Evolutionary conservation across 2,329 filamentous ascomycete genomes (phyloP).

Genomic region (Trichophyton rubrum): DNA sequence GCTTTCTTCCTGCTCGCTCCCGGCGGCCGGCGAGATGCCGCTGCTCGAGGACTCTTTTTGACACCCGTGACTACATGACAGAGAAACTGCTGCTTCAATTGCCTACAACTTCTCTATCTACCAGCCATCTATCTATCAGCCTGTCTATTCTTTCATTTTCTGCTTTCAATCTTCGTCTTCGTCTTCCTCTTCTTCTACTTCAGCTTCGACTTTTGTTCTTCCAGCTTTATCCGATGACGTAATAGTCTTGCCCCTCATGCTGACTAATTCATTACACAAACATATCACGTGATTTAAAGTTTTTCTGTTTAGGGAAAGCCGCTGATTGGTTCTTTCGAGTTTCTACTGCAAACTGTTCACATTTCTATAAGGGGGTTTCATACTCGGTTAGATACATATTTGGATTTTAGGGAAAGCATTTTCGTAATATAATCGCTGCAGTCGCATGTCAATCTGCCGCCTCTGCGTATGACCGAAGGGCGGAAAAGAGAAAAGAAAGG

Average conservation of each 20-base stretch:
- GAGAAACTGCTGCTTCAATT: neutral
- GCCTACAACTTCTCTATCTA: neutral
- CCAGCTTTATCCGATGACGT: slow-evolving; percentile 5
- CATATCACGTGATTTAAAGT: neutral
- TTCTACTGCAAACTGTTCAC: neutral
- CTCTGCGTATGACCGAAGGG: neutral
- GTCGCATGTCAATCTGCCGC: neutral
- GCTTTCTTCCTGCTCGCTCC: neutral
- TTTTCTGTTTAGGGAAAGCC: neutral
- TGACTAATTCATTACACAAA: neutral
- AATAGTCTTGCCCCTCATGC: neutral
- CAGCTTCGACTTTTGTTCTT: neutral
- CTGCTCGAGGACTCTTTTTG: too few species aligned
- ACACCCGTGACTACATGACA: too few species aligned
- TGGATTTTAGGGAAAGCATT: neutral
- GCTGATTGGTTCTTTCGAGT: neutral
- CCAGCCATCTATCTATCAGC: neutral
- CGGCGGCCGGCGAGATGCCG: too few species aligned
- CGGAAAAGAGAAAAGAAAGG: neutral
- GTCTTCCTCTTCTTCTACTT: neutral
- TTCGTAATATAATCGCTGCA: neutral
- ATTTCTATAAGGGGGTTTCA: neutral
- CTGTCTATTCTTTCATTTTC: neutral
- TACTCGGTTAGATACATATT: neutral
- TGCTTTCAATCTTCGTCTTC: neutral